Conservation (phyloP, 257 asterid species). For the Striga asiatica region DNA sequence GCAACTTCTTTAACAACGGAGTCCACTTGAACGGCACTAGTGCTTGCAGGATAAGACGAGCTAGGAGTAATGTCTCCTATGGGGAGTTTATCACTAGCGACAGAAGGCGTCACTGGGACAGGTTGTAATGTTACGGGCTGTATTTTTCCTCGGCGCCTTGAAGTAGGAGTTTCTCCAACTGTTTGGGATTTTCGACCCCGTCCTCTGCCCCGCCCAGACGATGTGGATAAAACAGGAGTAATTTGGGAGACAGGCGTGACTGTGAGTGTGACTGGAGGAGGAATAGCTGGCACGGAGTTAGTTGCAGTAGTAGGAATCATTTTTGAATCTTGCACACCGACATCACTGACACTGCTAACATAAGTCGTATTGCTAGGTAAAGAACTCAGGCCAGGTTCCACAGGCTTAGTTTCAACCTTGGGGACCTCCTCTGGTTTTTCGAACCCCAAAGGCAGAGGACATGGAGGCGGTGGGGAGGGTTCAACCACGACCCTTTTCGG, state of each 20-base stretch:
- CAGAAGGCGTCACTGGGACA: conserved; percentile 22
- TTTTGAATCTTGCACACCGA: conserved; percentile 30
- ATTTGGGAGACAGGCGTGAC: conserved; percentile 32
- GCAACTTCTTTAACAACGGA: conserved; percentile 19
- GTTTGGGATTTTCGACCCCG: conserved; percentile 53
- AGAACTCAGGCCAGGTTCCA: conserved; percentile 30
- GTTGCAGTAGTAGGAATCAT: conserved; percentile 23
- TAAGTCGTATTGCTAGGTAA: conserved; percentile 19
- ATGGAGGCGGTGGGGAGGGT: conserved; percentile 26
- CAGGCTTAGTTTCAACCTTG: conserved; percentile 24
- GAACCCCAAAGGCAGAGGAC: conserved; percentile 21
- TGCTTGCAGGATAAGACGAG: conserved; percentile 14
- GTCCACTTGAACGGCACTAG: conserved; percentile 28
- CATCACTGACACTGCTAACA: conserved; percentile 25
- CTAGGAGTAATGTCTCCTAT: conserved; percentile 22
- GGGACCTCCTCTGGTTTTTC: conserved; percentile 21
- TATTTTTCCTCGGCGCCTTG: conserved; percentile 69
- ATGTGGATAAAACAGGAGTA: conserved; percentile 30
- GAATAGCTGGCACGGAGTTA: conserved; percentile 28
- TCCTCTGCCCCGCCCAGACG: conserved; percentile 66
- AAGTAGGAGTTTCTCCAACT: conserved; percentile 60
- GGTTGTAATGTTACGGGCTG: conserved; percentile 27
- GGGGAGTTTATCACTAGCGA: conserved; percentile 21
- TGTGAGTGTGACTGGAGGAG: conserved; percentile 27
- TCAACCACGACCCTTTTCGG: conserved; percentile 56